A percentile compares a stretch with the other conserved stretches of the same genome.
phyloP scores from a whole-genome alignment of 306 rosid genomes.

The Malus sylvestris region DNA sequence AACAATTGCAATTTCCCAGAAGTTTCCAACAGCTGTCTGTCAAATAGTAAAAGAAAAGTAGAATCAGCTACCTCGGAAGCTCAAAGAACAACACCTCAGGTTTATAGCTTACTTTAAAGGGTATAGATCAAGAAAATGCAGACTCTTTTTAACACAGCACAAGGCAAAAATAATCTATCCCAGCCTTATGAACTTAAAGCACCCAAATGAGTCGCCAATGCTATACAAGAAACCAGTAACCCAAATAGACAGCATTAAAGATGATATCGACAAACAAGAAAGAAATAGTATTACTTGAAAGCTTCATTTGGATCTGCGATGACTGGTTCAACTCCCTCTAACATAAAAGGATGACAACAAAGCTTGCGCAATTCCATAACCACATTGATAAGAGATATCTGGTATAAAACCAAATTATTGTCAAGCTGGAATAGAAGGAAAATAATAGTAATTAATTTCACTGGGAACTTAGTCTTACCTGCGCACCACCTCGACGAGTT shows the following conservation, averaged over 20 bases:
- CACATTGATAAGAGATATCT: slow-evolving; percentile 97
- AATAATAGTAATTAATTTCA: not conserved
- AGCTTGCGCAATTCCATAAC: slow-evolving; percentile 98
- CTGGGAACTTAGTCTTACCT: slow-evolving; percentile 43
- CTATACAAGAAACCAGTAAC: slow-evolving; percentile 1
- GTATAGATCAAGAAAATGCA: not conserved
- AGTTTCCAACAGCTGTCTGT: slow-evolving; percentile 87
- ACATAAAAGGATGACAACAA: slow-evolving; percentile 95
- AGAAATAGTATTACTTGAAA: slow-evolving; percentile 40
- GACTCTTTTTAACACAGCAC: not conserved
- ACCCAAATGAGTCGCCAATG: not conserved
- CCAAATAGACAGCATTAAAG: slow-evolving; percentile 8
- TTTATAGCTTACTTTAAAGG: not conserved
- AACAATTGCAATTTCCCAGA: slow-evolving; percentile 93
- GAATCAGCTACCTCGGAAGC: not conserved
- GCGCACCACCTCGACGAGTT: slow-evolving; percentile 96
- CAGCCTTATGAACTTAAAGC: not conserved
- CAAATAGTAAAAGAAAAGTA: slow-evolving; percentile 13
- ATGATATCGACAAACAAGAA: slow-evolving; percentile 1
- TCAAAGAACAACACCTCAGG: not conserved
- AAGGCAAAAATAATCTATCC: not conserved
- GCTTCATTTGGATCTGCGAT: slow-evolving; percentile 75
- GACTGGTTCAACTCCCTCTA: slow-evolving; percentile 98
- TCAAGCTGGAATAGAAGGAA: slow-evolving; percentile 3
- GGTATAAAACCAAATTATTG: slow-evolving; percentile 26